Base-by-base conservation (phyloP, 176 grass and related monocot species). In the Chloris gayana region DNA sequence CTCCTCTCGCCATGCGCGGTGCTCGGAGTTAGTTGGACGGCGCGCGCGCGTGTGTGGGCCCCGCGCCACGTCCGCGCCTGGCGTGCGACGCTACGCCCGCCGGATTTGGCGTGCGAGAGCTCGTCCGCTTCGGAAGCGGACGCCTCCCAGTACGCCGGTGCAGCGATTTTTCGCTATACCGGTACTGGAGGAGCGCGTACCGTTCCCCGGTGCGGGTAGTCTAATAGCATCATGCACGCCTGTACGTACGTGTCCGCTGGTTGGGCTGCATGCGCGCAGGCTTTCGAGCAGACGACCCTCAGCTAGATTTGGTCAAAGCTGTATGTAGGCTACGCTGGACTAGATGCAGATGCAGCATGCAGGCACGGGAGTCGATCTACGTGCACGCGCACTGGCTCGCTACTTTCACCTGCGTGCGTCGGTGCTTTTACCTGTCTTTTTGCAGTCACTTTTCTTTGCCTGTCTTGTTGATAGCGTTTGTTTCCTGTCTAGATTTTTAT, bases 171-270 rank as follows among this genome's bases (percentile, higher is more conserved):
- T n/a, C n/a, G n/a, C n/a, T n/a, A n/a, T n/a, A n/a, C n/a, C n/a
- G n/a, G n/a, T n/a, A n/a, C n/a, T n/a, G n/a, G n/a, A n/a, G n/a
- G n/a, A n/a, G n/a, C n/a, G n/a, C n/a, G n/a, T n/a, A n/a, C n/a
- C n/a, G n/a, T n/a, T n/a, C n/a, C n/a, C n/a, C n/a, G n/a, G n/a
- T n/a, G n/a, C n/a, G n/a, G n/a, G n/a, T n/a, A n/a, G n/a, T n/a
- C n/a, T n/a, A n/a, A 22, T 44, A 44, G 41, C 11, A 24, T 25
- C n/a, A 24, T 29, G 25, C 58, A 60, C 58, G 58, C 58, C 25
- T 60, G 58, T 88, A 73, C 80, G 74, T 83, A 72, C 67, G 62
- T 88, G 75, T 64, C 80, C 46, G 58, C 73, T 54, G 53, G 64
- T 37, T 74, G 32, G 80, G 12, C 30, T 83, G 86, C 80, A 79